A percentile compares a stretch with the other conserved stretches of the same genome.
phyloP scores from a whole-genome alignment of 208 protist species.

The Leishmania guyanensis region DNA sequence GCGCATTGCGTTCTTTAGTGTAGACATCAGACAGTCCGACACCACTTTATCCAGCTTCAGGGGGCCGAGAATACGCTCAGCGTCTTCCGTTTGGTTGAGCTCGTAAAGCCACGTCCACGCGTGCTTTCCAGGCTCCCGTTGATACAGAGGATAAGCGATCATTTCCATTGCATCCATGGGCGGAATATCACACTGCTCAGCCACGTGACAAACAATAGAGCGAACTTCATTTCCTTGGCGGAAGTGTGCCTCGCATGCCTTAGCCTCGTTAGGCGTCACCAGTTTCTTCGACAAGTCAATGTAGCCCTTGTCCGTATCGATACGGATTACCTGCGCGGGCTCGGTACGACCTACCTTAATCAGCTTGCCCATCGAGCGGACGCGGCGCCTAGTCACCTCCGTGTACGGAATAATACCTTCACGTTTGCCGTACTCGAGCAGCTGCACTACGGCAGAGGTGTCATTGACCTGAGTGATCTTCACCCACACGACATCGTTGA shows the following conservation, averaged over 20 bases:
- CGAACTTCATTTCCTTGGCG: conserved; percentile 96
- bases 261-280: conserved; percentile 95
- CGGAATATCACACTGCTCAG: conserved; percentile 75
- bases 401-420: conserved; percentile 99
- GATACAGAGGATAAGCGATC: conserved; percentile 97
- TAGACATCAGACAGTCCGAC: conserved; percentile 65
- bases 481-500: conserved; percentile 98
- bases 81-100: conserved; percentile 70
- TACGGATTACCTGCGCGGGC: conserved; percentile 97
- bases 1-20: conserved; percentile 86
- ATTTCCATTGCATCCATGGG: conserved; percentile 86
- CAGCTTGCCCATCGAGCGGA: conserved; percentile 98
- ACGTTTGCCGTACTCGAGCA: conserved; percentile 98
- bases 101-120: conserved; percentile 81
- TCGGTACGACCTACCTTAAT: conserved; percentile 97
- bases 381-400: conserved; percentile 97
- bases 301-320: conserved; percentile 99
- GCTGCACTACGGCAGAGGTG: conserved; percentile 92
- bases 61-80: conserved; percentile 72
- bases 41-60: conserved; percentile 69
- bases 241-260: conserved; percentile 94
- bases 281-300: conserved; percentile 99
- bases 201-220: conserved; percentile 97
- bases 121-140: conserved; percentile 70
- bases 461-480: conserved; percentile 94